Evolutionary conservation across 164 flowering plant genomes (phyloP).

Genomic region (Saururus chinensis): DNA sequence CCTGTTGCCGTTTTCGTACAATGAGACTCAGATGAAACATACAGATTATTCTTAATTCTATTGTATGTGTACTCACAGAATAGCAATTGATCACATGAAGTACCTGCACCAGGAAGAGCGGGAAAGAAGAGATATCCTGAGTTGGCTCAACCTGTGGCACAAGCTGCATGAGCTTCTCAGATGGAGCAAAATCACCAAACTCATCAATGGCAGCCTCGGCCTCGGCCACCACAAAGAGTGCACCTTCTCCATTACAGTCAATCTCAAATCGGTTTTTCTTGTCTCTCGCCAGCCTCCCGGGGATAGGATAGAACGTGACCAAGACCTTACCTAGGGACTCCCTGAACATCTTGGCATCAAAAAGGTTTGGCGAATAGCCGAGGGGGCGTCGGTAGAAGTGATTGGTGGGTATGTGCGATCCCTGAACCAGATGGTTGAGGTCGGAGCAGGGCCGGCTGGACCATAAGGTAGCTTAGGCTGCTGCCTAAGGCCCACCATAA

Average conservation of each 20-base stretch:
- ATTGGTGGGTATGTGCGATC: background rate
- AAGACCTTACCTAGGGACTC: constrained; percentile 5
- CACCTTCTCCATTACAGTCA: constrained; percentile 8
- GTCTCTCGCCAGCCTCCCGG: constrained; percentile 8
- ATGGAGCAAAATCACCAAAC: background rate
- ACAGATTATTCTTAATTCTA: no score
- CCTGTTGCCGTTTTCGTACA: constrained; percentile 9
- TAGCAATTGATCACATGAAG: no score
- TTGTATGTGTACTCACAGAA: background rate
- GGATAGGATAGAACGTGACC: constrained; percentile 5
- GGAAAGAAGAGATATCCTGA: constrained; percentile 1
- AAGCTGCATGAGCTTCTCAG: background rate
- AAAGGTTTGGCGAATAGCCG: background rate
- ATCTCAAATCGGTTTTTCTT: constrained; percentile 3
- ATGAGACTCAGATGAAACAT: no score
- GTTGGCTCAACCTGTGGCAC: background rate
- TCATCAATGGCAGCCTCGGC: background rate
- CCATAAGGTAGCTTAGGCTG: no score
- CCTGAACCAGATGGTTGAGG: constrained; percentile 2
- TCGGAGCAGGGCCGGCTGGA: no score
- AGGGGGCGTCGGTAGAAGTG: background rate
- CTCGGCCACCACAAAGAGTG: constrained; percentile 2
- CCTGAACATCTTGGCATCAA: background rate
- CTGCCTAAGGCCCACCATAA: no score
- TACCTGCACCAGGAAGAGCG: constrained; percentile 2